Conservation (phyloP, 2,329 filamentous ascomycete species). For the Botrytis medusae region DNA sequence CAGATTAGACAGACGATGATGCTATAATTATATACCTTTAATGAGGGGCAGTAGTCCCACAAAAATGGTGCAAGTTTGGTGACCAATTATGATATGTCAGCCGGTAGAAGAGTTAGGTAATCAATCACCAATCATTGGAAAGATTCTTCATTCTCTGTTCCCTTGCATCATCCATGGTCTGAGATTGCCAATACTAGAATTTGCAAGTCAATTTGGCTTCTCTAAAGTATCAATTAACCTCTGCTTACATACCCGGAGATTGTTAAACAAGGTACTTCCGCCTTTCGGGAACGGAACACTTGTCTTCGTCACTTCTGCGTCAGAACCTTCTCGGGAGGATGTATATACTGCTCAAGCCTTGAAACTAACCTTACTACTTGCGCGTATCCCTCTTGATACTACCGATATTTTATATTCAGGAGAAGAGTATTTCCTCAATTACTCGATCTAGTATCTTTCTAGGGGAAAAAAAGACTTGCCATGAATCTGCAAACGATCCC, state of each 20-base stretch:
- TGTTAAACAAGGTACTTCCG: neutral
- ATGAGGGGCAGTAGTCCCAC: neutral
- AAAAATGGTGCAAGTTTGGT: constrained; percentile 1
- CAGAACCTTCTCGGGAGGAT: neutral
- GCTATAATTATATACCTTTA: neutral
- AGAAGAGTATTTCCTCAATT: neutral
- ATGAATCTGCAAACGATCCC: neutral
- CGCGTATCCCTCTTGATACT: neutral
- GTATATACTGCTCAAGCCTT: neutral
- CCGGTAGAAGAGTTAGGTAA: neutral
- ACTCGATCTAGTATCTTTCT: neutral
- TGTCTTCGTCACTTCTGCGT: neutral
- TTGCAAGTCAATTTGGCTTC: neutral
- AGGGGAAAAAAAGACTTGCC: neutral
- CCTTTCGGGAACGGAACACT: neutral
- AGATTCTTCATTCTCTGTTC: neutral
- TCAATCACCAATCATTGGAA: constrained; percentile 1
- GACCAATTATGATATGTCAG: neutral
- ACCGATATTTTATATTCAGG: neutral
- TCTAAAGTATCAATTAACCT: neutral
- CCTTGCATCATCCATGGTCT: neutral
- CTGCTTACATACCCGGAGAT: neutral
- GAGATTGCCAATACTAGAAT: neutral
- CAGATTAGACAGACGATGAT: too few relatives aligned
- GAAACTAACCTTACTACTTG: neutral